Conservation (phyloP, 108 stramenopile genomes). For the Cyclostephanos tholiformis region DNA sequence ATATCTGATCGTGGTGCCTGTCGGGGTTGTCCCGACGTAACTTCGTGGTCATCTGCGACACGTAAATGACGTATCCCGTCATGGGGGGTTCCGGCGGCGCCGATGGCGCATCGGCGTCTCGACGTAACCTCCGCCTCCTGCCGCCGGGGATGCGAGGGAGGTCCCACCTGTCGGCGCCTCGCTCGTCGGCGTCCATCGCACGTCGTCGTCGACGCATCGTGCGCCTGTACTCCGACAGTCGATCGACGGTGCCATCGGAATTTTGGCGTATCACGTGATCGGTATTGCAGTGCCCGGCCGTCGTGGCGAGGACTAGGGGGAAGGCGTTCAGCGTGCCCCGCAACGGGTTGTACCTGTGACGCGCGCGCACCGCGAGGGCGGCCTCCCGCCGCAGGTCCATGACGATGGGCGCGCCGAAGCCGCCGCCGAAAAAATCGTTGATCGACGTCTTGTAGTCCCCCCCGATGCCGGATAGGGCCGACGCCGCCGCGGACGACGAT, state of each 20-base stretch:
- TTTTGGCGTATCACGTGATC: constrained; percentile 72
- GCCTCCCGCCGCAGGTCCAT: constrained; percentile 27
- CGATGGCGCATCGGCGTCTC: constrained; percentile 58
- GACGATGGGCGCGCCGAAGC: not conserved
- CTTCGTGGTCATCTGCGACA: constrained; percentile 86
- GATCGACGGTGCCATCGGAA: constrained; percentile 56
- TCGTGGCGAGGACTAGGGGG: constrained; percentile 55
- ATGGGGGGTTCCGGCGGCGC: constrained; percentile 81
- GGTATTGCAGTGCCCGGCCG: constrained; percentile 83
- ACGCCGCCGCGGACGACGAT: no score
- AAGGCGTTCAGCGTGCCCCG: constrained; percentile 41
- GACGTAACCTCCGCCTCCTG: constrained; percentile 75
- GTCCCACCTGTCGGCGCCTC: constrained; percentile 80
- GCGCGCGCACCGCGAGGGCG: constrained; percentile 30
- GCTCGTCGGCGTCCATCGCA: constrained; percentile 54
- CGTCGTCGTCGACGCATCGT: constrained; percentile 53
- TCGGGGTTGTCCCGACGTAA: constrained; percentile 83
- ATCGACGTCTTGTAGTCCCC: not conserved
- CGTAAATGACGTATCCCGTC: constrained; percentile 62
- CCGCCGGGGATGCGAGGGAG: constrained; percentile 71
- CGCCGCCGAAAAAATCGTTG: not conserved
- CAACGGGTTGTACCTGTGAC: constrained; percentile 45
- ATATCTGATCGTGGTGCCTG: constrained; percentile 68
- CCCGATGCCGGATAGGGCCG: no score
- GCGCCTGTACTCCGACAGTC: constrained; percentile 77